Evolutionary conservation across 345 rosid genomes (phyloP).

Genomic region (Brassica rapa): DNA sequence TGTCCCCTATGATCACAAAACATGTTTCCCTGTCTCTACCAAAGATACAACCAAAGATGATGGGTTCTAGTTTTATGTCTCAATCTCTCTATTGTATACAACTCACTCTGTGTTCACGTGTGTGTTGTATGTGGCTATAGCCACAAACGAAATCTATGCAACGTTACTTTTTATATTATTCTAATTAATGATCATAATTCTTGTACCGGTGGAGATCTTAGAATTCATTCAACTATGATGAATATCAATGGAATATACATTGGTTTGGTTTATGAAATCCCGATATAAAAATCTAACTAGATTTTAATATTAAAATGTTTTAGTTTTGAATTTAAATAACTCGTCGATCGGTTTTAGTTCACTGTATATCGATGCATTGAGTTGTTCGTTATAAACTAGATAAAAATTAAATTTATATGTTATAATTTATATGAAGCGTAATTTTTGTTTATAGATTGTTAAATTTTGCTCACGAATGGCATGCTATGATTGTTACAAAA

Average conservation of each 20-base stretch:
- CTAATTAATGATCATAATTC: conserved; percentile 16
- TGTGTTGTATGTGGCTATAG: conserved; percentile 20
- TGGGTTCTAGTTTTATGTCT: conserved; percentile 39
- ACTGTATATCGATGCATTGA: neutral
- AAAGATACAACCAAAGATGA: conserved; percentile 39
- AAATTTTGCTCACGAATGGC: neutral
- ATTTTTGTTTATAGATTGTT: neutral
- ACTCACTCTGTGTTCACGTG: conserved; percentile 41
- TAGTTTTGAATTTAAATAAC: neutral
- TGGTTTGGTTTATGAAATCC: neutral
- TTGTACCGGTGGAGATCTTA: neutral
- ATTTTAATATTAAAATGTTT: no score
- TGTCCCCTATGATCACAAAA: conserved; percentile 41
- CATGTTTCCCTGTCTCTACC: conserved; percentile 39
- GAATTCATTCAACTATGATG: neutral
- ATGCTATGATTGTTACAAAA: neutral
- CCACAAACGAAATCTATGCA: conserved; percentile 33
- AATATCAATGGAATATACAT: neutral
- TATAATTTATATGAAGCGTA: neutral
- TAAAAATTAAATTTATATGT: neutral
- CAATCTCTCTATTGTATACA: conserved; percentile 24
- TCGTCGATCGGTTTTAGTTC: neutral
- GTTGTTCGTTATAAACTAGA: neutral
- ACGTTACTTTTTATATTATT: neutral
- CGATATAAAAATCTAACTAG: no score